Base-by-base conservation (phyloP, 257 asterid genomes). In the Ilex aquifolium region DNA sequence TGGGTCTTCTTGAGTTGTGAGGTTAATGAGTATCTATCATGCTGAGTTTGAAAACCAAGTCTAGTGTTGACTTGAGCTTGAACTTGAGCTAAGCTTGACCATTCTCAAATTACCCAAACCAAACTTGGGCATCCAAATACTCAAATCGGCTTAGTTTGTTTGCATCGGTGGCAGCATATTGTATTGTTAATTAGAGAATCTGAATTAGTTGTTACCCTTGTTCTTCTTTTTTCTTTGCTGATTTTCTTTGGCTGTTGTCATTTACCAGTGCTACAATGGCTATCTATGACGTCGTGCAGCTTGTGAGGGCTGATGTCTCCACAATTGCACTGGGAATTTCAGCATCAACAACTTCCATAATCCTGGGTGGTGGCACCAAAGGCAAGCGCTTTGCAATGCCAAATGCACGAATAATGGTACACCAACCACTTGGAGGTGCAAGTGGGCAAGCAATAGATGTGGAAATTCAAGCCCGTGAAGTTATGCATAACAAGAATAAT, bases 381-480 rank as follows among this genome's bases (percentile, higher is more conserved):
- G 95, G 97, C 59, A 93, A 93, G 62, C 95, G 97, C 57, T 84
- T 70, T 50, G 97, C 99, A 13, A 93, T 90, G 99, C 99, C 99
- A 32, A 93, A 90, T 70, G 69, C 99, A 42, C 83, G 98, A 58
- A 83, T 91, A 60, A 91, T 91, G 98, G 77, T 88, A 56, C 96
- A 88, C 75, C 95, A 91, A 71, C 98, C 98, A 12, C 87, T 91
- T 46, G 98, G 96, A 10, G 95, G 98, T 64, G 88, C 91, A 40
- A 85, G 99, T 50, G 99, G 99, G 50, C 88, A 83, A 70, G 99
- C 87, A 10, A 72, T 83, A 65, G 97, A 89, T 64, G 97, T 89
- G 59, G 97, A 89, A 74, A 87, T 89, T 76, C 97, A 92, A 77
- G 97, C 99, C 5, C 72, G 77, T 59, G 99, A 89, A 80, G 81